phyloP scores from a whole-genome alignment of 2,329 filamentous ascomycete genomes.

The Acrodontium crateriforme region DNA sequence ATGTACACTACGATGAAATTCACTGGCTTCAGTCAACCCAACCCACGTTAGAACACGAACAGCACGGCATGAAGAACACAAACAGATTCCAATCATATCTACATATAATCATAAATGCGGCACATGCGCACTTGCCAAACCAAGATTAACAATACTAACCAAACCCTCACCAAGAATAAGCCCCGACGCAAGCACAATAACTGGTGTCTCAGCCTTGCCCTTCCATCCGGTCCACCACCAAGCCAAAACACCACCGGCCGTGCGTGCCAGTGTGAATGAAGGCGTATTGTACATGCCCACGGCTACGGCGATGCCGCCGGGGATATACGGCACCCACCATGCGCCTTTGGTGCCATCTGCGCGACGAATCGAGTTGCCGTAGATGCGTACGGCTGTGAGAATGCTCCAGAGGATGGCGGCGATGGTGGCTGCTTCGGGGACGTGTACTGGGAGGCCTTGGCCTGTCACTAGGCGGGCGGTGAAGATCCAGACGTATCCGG shows the following conservation, averaged over 20 bases:
- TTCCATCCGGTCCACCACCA: constrained; percentile 60
- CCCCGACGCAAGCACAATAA: constrained; percentile 81
- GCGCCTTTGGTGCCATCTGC: constrained; percentile 18
- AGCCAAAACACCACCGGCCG: constrained; percentile 61
- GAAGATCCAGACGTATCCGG: constrained; percentile 94
- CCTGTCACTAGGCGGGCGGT: constrained; percentile 88
- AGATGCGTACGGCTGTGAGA: constrained; percentile 58
- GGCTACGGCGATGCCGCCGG: constrained; percentile 89
- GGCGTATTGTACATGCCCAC: constrained; percentile 98
- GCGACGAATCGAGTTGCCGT: constrained; percentile 30
- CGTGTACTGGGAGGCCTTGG: constrained; percentile 72
- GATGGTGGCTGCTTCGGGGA: constrained; percentile 61
- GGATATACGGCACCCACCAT: constrained; percentile 62
- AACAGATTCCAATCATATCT: neutral
- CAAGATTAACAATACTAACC: constrained; percentile 77
- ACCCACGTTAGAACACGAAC: too few relatives aligned
- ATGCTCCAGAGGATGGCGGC: constrained; percentile 61
- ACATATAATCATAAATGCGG: constrained; percentile 47
- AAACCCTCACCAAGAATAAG: constrained; percentile 88
- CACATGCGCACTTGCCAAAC: constrained; percentile 62
- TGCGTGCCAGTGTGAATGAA: constrained; percentile 81
- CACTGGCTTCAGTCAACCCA: too few relatives aligned
- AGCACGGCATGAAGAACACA: too few relatives aligned
- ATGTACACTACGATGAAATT: too few relatives aligned
- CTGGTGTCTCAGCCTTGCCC: constrained; percentile 50